phyloP scores from a whole-genome alignment of 768 basidiomycete species.

The Collybia nuda region DNA sequence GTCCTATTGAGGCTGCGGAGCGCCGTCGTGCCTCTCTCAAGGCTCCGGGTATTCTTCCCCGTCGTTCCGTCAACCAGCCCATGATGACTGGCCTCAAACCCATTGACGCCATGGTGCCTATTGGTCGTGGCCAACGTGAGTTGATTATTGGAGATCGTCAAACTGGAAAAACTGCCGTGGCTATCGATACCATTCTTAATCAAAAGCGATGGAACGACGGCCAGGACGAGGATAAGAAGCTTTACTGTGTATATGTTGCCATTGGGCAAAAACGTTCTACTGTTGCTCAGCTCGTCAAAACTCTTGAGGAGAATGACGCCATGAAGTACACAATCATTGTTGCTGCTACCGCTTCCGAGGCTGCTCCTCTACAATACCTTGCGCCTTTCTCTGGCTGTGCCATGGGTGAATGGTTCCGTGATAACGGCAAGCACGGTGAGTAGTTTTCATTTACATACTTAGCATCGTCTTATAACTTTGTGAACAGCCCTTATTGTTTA shows the following conservation, averaged over 20 bases:
- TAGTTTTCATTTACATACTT: not conserved
- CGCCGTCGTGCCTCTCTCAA: constrained; percentile 97
- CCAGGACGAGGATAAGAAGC: constrained; percentile 93
- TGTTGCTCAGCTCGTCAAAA: constrained; percentile 98
- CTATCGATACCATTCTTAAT: constrained; percentile 99
- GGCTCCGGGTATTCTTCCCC: constrained; percentile 98
- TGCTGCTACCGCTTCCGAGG: constrained; percentile 98
- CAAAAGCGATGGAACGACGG: constrained; percentile 99
- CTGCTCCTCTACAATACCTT: constrained; percentile 98
- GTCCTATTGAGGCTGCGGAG: constrained; percentile 90
- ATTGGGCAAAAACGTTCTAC: constrained; percentile 99
- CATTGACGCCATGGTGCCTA: constrained; percentile 99
- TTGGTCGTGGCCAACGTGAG: constrained; percentile 99
- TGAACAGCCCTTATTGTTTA: constrained; percentile 90
- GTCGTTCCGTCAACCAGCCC: constrained; percentile 99
- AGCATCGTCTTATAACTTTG: too few species aligned
- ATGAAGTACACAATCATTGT: constrained; percentile 99
- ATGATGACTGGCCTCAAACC: constrained; percentile 99
- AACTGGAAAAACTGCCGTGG: constrained; percentile 99
- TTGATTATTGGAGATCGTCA: constrained; percentile 99
- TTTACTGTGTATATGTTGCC: constrained; percentile 99
- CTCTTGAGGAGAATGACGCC: constrained; percentile 99
- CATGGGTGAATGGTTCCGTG: constrained; percentile 99
- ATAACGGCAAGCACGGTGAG: constrained; percentile 98
- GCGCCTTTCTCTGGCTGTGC: constrained; percentile 99